Base-by-base conservation (phyloP, 2,329 filamentous ascomycete species). In the Paecilomyces formosus region DNA sequence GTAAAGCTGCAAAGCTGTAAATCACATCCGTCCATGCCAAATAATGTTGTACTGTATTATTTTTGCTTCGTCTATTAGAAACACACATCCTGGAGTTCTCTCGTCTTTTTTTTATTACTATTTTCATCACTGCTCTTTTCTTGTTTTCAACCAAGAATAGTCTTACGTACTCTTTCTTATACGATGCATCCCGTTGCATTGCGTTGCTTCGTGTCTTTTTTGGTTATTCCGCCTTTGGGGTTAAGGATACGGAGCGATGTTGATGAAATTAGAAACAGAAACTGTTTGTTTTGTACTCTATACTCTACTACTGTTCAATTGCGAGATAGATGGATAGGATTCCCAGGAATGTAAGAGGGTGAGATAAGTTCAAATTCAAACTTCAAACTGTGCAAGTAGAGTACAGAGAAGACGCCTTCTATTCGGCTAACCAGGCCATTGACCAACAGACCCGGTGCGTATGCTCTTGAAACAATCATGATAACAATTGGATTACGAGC, bases 1-100 rank as follows among this genome's bases (percentile, higher is more conserved):
- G 57, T 72, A 63, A 65, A 4, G 24, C 24, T 26, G 24, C 6
- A 3, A 59, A 18, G 39, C 28, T 55, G 57, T 30, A 31, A 22
- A 31, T 12, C 18, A 33, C 8, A 54, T 22, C 21, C 12, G 3
- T 26, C 30, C 8, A 28, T 22, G 9, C 7, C 28, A 15, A 18
- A 31, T 21, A 54, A 22, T 61, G 52, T 55, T 61, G 55, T 56
- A 60, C 57, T 65, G 57, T 12, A 22, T 28, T 60, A 55, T 57
- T 56, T 51, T 21, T 56, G 35, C 35, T 54, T 51, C 52, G 39
- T 31, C 11, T 31, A 31, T 31, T 31, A 31, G 30, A 45, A 18
- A 21, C 24, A 45, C 39, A 45, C 39, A 45, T 45, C 7, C 35
- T n/a, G 35, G 35, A 39, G 35, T 39, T 39, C 15, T 39, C 15